These are phyloP conservation scores for Calamus simplicifolius DNA, from an alignment of 176 grass and related monocot genomes.

Conservation along the genomic window DNA sequence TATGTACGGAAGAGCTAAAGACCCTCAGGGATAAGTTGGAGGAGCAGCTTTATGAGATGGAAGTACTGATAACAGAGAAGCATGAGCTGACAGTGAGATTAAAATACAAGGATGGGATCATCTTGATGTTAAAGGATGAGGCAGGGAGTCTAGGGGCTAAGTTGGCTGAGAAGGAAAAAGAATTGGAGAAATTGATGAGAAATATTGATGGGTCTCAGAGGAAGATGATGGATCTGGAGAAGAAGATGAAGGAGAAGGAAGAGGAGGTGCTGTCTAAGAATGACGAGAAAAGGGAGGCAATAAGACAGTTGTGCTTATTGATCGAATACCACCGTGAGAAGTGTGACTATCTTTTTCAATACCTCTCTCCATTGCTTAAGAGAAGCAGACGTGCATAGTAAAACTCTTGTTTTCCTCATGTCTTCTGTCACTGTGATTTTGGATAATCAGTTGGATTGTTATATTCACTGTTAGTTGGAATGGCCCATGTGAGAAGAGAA, in stretches of 20 bases:
- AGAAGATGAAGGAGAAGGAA: slow-evolving; percentile 41
- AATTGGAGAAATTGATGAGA: slow-evolving; percentile 13
- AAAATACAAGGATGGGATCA: slow-evolving; percentile 24
- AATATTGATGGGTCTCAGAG: slow-evolving; percentile 6
- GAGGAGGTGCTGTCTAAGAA: slow-evolving; percentile 46
- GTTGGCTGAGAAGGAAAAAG: slow-evolving; percentile 6
- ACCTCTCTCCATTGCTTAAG: slow-evolving; percentile 13
- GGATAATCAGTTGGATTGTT: not conserved
- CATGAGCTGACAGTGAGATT: slow-evolving; percentile 24
- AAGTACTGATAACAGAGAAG: slow-evolving; percentile 31
- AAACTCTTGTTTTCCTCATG: not conserved
- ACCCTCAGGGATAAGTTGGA: slow-evolving; percentile 31
- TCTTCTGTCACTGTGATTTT: not conserved
- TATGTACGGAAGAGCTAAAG: slow-evolving; percentile 39
- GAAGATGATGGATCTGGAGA: slow-evolving; percentile 48
- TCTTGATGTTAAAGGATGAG: slow-evolving; percentile 6
- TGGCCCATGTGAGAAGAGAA: too few species aligned
- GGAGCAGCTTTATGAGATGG: slow-evolving; percentile 40
- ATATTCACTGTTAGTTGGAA: too few species aligned
- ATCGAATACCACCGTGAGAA: slow-evolving; percentile 84
- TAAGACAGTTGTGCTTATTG: slow-evolving; percentile 61
- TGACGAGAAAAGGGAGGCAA: slow-evolving; percentile 84
- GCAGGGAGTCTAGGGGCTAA: not conserved
- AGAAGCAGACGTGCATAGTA: not conserved
- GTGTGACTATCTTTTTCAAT: slow-evolving; percentile 33